Conservation (phyloP, 2,329 filamentous ascomycete species). For the Fusarium equiseti region DNA sequence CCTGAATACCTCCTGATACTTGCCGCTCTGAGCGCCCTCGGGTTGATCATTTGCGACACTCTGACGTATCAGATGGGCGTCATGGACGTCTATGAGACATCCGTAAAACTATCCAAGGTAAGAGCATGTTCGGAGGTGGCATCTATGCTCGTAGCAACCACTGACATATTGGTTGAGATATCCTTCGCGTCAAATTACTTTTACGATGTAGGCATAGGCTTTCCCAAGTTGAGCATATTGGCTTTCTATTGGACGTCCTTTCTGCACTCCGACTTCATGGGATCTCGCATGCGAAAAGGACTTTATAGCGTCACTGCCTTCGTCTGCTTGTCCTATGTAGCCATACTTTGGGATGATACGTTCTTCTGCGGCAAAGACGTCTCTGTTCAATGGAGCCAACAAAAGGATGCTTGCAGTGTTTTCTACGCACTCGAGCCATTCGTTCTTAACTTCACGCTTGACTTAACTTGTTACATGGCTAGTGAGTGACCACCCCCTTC, state of each 20-base stretch:
- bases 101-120: too few species aligned
- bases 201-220: conserved; percentile 54
- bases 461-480: conserved; percentile 50
- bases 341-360: conserved; percentile 52
- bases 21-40: too few species aligned
- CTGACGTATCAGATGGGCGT: too few species aligned
- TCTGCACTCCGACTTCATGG: conserved; percentile 35
- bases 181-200: conserved; percentile 54
- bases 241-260: conserved; percentile 54
- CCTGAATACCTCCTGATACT: too few species aligned
- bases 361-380: conserved; percentile 53
- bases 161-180: too few species aligned
- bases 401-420: conserved; percentile 53
- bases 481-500: too few species aligned
- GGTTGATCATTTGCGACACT: too few species aligned
- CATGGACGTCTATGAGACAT: too few species aligned
- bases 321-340: conserved; percentile 48
- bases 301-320: conserved; percentile 50
- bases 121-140: too few species aligned
- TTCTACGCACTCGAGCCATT: conserved; percentile 52
- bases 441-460: conserved; percentile 52
- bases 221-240: conserved; percentile 53
- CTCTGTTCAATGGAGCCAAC: conserved; percentile 52
- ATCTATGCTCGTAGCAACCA: too few species aligned
- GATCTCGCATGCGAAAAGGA: conserved; percentile 45